Evolutionary conservation across 2,329 filamentous ascomycete genomes (phyloP).

Genomic region (Colletotrichum kahawae): DNA sequence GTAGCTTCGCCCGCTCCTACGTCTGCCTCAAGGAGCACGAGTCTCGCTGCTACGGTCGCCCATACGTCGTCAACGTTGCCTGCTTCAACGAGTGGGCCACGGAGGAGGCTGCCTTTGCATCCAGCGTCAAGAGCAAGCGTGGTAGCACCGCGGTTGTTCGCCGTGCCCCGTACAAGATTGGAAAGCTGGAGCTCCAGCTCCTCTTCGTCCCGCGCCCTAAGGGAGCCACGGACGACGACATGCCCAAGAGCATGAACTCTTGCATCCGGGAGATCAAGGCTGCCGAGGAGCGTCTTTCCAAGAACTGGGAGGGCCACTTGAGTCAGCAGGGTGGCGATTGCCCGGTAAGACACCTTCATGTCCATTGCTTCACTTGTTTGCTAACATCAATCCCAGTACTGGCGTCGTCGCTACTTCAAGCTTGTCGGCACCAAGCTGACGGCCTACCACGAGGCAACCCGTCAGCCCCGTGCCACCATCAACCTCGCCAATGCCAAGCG

Average conservation of each 20-base stretch:
- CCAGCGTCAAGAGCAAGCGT: slow-evolving; percentile 94
- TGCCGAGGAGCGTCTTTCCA: slow-evolving; percentile 79
- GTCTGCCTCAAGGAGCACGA: slow-evolving; percentile 95
- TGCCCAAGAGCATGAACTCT: slow-evolving; percentile 99
- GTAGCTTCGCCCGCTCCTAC: slow-evolving; percentile 93
- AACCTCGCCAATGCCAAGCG: slow-evolving; percentile 93
- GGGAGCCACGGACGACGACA: slow-evolving; percentile 86
- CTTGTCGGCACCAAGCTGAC: slow-evolving; percentile 89
- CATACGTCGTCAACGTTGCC: slow-evolving; percentile 85
- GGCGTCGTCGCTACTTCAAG: slow-evolving; percentile 97
- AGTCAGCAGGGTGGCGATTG: slow-evolving; percentile 98
- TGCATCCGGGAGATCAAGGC: slow-evolving; percentile 93
- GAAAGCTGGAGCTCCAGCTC: slow-evolving; percentile 91
- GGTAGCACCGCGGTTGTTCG: slow-evolving; percentile 73
- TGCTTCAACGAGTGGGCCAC: slow-evolving; percentile 99
- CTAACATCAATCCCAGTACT: slow-evolving; percentile 71
- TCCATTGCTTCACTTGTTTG: neutral
- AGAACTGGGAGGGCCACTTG: slow-evolving; percentile 85
- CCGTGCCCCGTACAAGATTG: slow-evolving; percentile 93
- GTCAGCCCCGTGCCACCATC: slow-evolving; percentile 95
- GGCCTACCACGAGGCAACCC: slow-evolving; percentile 93
- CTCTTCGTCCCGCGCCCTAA: slow-evolving; percentile 94
- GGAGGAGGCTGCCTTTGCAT: slow-evolving; percentile 78
- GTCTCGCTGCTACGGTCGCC: slow-evolving; percentile 83
- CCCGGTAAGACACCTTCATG: slow-evolving; percentile 69